Evolutionary conservation across 495 filamentous ascomycete genomes (phyloP).

Genomic region (Filosporella fistucella): DNA sequence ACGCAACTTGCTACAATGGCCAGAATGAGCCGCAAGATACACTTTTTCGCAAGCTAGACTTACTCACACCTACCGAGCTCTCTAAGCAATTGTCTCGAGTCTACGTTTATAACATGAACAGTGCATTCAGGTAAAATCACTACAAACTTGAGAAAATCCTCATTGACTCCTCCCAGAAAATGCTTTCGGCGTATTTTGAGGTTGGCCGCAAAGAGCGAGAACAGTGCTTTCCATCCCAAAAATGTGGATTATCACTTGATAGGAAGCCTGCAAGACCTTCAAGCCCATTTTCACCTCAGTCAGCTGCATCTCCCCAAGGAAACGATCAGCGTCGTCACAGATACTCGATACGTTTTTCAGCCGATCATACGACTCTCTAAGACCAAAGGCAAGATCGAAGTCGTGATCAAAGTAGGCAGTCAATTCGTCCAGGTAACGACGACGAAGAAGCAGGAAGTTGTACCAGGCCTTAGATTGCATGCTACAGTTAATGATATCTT

Average conservation of each 20-base stretch:
- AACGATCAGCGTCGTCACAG: slow-evolving; percentile 59
- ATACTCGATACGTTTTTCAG: slow-evolving; percentile 59
- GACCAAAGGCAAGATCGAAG: slow-evolving; percentile 61
- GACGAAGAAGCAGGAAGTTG: slow-evolving; percentile 59
- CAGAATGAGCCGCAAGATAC: slow-evolving; percentile 56
- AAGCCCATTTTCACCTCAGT: slow-evolving; percentile 59
- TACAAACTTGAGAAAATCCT: background rate
- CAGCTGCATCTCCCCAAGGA: slow-evolving; percentile 61
- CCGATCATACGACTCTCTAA: slow-evolving; percentile 59
- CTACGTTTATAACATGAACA: slow-evolving; percentile 70
- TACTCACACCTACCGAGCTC: slow-evolving; percentile 54
- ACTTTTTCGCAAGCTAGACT: slow-evolving; percentile 50
- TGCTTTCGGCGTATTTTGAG: slow-evolving; percentile 56
- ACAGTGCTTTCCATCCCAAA: slow-evolving; percentile 48
- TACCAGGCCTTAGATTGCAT: slow-evolving; percentile 49
- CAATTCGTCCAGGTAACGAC: slow-evolving; percentile 67
- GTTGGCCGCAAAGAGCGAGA: slow-evolving; percentile 48
- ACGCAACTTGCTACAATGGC: slow-evolving; percentile 62
- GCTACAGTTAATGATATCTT: slow-evolving; percentile 65
- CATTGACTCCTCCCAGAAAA: slow-evolving; percentile 37
- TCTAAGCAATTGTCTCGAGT: slow-evolving; percentile 47
- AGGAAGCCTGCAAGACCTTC: slow-evolving; percentile 54
- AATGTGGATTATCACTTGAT: slow-evolving; percentile 60
- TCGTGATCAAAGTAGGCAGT: slow-evolving; percentile 58
- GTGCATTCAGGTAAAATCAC: slow-evolving; percentile 40